Evolutionary conservation across 306 rosid genomes (phyloP).

Genomic region (Myrica gale): DNA sequence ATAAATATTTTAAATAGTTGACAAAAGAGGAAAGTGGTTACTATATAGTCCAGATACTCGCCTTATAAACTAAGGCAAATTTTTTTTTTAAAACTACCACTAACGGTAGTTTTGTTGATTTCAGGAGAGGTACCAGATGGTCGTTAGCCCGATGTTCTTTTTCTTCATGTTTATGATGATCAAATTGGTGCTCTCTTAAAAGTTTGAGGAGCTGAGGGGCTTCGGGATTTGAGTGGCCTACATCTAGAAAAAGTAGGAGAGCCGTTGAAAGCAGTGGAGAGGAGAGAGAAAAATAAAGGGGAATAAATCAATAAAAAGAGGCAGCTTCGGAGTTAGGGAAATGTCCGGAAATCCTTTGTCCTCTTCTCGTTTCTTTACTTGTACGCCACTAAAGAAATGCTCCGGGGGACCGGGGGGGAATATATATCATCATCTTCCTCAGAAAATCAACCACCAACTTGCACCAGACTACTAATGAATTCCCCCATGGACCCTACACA

Average conservation of each 20-base stretch:
- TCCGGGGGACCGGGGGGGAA: not conserved
- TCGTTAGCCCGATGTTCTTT: slow-evolving; percentile 31
- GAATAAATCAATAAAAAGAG: not conserved
- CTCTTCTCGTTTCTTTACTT: slow-evolving; percentile 40
- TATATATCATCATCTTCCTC: slow-evolving; percentile 21
- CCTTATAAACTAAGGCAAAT: too few relatives aligned
- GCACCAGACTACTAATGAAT: slow-evolving; percentile 5
- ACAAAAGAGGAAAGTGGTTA: too few relatives aligned
- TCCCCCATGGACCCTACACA: slow-evolving; percentile 8
- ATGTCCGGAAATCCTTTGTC: slow-evolving; percentile 27
- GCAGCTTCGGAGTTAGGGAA: slow-evolving; percentile 32
- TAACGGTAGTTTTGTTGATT: not conserved
- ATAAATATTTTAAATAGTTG: too few relatives aligned
- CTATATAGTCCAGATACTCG: too few relatives aligned
- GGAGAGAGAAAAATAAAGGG: slow-evolving; percentile 17
- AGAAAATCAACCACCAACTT: not conserved
- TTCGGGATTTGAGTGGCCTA: slow-evolving; percentile 5
- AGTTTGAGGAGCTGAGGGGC: slow-evolving; percentile 30
- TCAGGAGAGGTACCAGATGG: slow-evolving; percentile 42
- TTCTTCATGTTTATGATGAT: slow-evolving; percentile 38
- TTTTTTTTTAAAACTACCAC: too few relatives aligned
- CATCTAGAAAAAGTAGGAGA: slow-evolving; percentile 5
- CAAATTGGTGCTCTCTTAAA: slow-evolving; percentile 30
- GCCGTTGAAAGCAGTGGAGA: slow-evolving; percentile 21
- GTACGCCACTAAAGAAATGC: slow-evolving; percentile 23